Percentiles rank a stretch among this genome's conserved stretches.
phyloP scores from a whole-genome alignment of 2,329 filamentous ascomycete genomes.

The Acephala macrosclerotiorum region DNA sequence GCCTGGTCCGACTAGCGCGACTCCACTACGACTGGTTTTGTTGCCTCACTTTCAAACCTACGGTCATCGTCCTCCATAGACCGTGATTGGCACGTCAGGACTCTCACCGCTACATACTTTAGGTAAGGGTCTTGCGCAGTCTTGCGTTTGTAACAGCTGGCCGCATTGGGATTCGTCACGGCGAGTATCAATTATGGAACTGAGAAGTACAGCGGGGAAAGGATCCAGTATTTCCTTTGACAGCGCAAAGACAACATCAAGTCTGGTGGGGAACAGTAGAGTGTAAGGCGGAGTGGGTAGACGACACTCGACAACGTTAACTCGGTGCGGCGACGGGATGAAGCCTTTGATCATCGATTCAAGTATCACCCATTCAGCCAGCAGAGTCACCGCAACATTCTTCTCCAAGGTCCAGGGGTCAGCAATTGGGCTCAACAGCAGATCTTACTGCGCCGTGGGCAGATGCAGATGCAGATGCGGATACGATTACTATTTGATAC shows the following conservation, averaged over 20 bases:
- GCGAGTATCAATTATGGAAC: slow-evolving; percentile 19
- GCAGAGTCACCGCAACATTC: neutral
- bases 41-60: slow-evolving; percentile 2
- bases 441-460: neutral
- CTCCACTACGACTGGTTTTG: too few species aligned
- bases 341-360: neutral
- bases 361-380: neutral
- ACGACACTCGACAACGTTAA: too few species aligned
- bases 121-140: slow-evolving; percentile 8
- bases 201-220: neutral
- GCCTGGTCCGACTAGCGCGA: slow-evolving; percentile 19
- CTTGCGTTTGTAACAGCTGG: slow-evolving; percentile 10
- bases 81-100: slow-evolving; percentile 17
- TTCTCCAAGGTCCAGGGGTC: neutral
- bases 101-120: slow-evolving; percentile 25
- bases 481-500: neutral
- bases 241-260: neutral
- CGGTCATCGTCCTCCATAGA: slow-evolving; percentile 17
- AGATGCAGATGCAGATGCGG: neutral
- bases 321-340: neutral
- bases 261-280: neutral
- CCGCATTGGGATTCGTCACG: slow-evolving; percentile 22
- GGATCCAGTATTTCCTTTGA: neutral
- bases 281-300: neutral
- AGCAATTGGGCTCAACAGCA: neutral